phyloP scores from a whole-genome alignment of 1,284 basidiomycete species.

The Schizopora paradoxa region DNA sequence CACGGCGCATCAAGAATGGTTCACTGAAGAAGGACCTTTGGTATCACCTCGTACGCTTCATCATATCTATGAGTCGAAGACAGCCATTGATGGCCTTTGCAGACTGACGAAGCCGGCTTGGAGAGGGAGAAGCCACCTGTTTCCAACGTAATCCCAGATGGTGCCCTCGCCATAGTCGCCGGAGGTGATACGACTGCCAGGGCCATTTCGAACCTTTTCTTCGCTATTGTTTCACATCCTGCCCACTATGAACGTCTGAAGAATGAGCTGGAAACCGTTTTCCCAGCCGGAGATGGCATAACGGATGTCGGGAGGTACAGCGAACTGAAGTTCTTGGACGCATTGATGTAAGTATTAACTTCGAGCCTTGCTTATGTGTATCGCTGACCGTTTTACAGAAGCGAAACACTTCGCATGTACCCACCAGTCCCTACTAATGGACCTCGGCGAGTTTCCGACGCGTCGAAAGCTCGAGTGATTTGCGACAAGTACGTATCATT shows the following conservation, averaged over 20 bases:
- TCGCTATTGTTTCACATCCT: constrained; percentile 31
- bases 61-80: neutral
- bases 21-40: constrained; percentile 33
- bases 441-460: constrained; percentile 8
- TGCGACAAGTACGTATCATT: constrained; percentile 6
- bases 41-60: constrained; percentile 30
- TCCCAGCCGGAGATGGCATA: constrained; percentile 16
- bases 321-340: constrained; percentile 29
- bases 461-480: constrained; percentile 4
- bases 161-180: constrained; percentile 30
- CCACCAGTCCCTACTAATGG: constrained; percentile 7
- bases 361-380: too few species aligned
- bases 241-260: constrained; percentile 22
- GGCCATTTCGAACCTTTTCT: constrained; percentile 27
- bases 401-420: constrained; percentile 10
- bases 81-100: neutral
- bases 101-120: constrained; percentile 29
- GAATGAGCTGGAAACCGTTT: constrained; percentile 26
- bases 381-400: neutral
- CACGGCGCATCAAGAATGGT: constrained; percentile 19
- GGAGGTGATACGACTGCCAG: constrained; percentile 35
- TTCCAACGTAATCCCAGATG: constrained; percentile 28
- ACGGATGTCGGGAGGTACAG: constrained; percentile 20
- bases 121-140: constrained; percentile 20
- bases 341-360: constrained; percentile 26